Percentiles rank a stretch among this genome's conserved stretches.
phyloP scores from a whole-genome alignment of 192 early-diverging fungal species.

The Geosiphon pyriformis region DNA sequence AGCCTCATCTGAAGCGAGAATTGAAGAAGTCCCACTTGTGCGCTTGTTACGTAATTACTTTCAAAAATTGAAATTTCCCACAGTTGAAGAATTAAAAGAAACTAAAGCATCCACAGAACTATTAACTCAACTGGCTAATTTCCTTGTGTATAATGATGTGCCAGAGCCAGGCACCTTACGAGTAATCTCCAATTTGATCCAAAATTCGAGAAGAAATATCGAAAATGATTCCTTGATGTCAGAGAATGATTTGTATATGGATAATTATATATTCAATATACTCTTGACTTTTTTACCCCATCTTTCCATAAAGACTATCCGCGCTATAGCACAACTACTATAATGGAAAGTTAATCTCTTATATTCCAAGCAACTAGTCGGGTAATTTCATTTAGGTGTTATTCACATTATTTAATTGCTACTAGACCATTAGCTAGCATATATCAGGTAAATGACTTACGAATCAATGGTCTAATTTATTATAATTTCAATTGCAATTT shows the following conservation, averaged over 20 bases:
- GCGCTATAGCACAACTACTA: background rate
- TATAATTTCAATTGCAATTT: too few species aligned
- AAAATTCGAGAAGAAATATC: background rate
- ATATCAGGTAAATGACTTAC: too few species aligned
- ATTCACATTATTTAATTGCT: too few species aligned
- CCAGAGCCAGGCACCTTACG: constrained; percentile 1
- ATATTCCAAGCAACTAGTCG: too few species aligned
- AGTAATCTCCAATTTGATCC: background rate
- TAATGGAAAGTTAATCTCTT: background rate
- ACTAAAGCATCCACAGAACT: background rate
- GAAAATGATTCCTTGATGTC: background rate
- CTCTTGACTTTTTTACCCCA: background rate
- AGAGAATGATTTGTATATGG: background rate
- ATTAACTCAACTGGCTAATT: constrained; percentile 4
- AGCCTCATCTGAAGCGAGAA: background rate
- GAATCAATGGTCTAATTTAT: too few species aligned
- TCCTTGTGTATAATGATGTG: constrained; percentile 16
- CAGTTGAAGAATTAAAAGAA: background rate
- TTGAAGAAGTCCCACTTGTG: background rate
- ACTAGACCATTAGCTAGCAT: too few species aligned
- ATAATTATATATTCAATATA: background rate
- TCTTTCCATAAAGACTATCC: background rate
- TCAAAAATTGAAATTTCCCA: constrained; percentile 1
- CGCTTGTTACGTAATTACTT: background rate
- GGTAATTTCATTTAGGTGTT: too few species aligned